A percentile compares a stretch with the other conserved stretches of the same genome.
Evolutionary conservation across 805 yeast genomes (phyloP).

Genomic region (Teunomyces tritomae): DNA sequence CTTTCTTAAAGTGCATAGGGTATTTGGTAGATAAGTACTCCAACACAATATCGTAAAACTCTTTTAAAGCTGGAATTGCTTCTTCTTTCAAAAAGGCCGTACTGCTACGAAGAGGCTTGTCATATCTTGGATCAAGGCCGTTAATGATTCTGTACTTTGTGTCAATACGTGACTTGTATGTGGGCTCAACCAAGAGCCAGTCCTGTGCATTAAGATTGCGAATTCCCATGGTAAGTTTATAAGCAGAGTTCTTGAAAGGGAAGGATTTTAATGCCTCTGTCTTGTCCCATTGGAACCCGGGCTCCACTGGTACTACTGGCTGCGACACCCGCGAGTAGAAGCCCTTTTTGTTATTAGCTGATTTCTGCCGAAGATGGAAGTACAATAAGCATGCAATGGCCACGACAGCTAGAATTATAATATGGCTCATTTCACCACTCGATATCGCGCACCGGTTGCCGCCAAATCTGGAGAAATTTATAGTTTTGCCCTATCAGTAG

Average conservation of each 20-base stretch:
- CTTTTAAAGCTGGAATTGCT: conserved; percentile 32
- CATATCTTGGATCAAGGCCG: conserved; percentile 33
- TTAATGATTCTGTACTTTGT: conserved; percentile 27
- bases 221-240: conserved; percentile 64
- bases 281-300: conserved; percentile 26
- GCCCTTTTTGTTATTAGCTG: not conserved
- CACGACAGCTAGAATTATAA: not conserved
- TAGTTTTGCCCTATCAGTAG: not conserved
- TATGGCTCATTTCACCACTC: too few species aligned
- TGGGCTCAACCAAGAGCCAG: conserved; percentile 40
- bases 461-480: not conserved
- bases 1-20: conserved; percentile 34
- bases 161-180: conserved; percentile 24
- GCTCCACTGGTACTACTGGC: conserved; percentile 14
- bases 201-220: conserved; percentile 30
- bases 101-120: conserved; percentile 22
- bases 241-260: conserved; percentile 61
- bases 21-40: conserved; percentile 35
- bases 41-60: conserved; percentile 31
- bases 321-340: not conserved
- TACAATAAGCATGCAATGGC: not conserved
- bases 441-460: not conserved
- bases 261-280: conserved; percentile 23
- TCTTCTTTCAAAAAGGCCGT: conserved; percentile 35
- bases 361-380: not conserved